Conservation (phyloP, 371 early-diverging fungal genomes). For the Haplosporangium sp. region DNA sequence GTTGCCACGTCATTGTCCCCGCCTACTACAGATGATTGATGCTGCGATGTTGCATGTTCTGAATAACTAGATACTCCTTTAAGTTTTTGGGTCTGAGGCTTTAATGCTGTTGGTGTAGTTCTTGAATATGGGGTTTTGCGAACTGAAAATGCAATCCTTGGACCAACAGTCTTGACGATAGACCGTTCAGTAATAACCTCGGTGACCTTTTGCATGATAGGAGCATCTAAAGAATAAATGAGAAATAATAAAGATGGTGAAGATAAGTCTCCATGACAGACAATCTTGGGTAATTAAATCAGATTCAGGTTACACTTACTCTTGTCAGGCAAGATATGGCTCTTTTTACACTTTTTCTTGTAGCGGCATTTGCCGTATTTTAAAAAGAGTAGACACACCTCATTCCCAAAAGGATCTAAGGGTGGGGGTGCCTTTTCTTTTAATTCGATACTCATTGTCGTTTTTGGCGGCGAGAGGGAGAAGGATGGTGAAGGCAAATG, state of each 20-base stretch:
- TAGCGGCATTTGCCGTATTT: constrained; percentile 56
- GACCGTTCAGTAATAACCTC: constrained; percentile 6
- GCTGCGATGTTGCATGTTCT: not conserved
- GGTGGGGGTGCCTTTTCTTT: constrained; percentile 23
- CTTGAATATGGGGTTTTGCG: constrained; percentile 11
- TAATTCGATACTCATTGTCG: constrained; percentile 18
- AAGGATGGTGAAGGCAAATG: not conserved
- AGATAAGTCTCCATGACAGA: not conserved
- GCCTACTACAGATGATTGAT: not conserved
- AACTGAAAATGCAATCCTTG: constrained; percentile 31
- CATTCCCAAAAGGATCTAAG: constrained; percentile 42
- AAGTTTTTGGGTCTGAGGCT: not conserved
- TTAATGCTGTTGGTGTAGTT: constrained; percentile 2
- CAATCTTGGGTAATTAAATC: not conserved
- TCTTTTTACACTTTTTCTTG: constrained; percentile 50
- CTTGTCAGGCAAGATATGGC: constrained; percentile 39
- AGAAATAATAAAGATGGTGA: not conserved
- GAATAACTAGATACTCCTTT: not conserved
- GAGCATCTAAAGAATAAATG: constrained; percentile 15
- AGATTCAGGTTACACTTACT: constrained; percentile 11
- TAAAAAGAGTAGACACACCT: constrained; percentile 46
- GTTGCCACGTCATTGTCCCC: not conserved
- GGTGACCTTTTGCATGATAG: constrained; percentile 17
- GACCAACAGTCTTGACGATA: constrained; percentile 7
- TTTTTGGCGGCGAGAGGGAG: not conserved